A percentile compares a stretch with the other conserved stretches of the same genome.
These are phyloP conservation scores for Pseudogymnoascus sp. DNA, from an alignment of 2,329 filamentous ascomycete genomes.

Conservation along the genomic window DNA sequence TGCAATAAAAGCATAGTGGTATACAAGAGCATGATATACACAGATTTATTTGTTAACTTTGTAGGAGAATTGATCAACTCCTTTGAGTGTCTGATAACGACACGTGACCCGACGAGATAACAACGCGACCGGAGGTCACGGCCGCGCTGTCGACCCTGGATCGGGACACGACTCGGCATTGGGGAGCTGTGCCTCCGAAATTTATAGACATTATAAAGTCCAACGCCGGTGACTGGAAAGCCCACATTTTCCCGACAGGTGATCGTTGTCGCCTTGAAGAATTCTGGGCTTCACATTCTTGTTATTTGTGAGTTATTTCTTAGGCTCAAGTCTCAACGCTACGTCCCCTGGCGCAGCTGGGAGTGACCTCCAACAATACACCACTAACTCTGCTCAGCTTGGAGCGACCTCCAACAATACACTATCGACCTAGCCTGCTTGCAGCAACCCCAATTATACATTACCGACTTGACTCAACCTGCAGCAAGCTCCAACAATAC, in stretches of 20 bases:
- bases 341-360: not conserved
- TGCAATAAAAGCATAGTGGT: not conserved
- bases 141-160: constrained; percentile 7
- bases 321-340: not conserved
- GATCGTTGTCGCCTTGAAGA: not conserved
- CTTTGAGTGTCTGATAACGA: not conserved
- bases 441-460: not conserved
- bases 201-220: not conserved
- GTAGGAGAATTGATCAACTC: not conserved
- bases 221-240: not conserved
- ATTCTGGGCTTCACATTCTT: not conserved
- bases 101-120: not conserved
- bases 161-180: constrained; percentile 6
- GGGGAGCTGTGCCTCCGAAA: constrained; percentile 8
- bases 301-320: not conserved
- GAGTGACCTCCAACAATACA: not conserved
- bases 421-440: not conserved
- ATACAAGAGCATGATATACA: not conserved
- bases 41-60: not conserved
- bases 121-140: not conserved
- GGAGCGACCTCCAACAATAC: not conserved
- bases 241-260: not conserved
- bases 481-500: not conserved
- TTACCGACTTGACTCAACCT: not conserved
- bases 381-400: not conserved